A percentile compares a stretch with the other conserved stretches of the same genome.
phyloP scores from a whole-genome alignment of 2,329 filamentous ascomycete genomes.

The Trichoderma asperellum region DNA sequence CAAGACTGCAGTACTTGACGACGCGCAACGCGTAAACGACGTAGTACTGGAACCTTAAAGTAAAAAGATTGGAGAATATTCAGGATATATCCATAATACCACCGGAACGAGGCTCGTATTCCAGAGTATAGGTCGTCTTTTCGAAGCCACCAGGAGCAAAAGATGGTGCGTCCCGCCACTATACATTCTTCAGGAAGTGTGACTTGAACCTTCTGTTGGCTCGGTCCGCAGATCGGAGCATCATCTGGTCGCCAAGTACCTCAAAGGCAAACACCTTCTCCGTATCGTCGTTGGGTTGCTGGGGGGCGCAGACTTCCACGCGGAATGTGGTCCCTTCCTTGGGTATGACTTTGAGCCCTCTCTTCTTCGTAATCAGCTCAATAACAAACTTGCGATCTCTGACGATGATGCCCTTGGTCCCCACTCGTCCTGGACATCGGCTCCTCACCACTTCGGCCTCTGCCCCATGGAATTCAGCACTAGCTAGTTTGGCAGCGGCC shows the following conservation, averaged over 20 bases:
- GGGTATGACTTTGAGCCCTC: conserved; percentile 77
- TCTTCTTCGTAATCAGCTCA: conserved; percentile 74
- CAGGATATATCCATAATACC: not conserved
- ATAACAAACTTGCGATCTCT: conserved; percentile 86
- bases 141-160: not conserved
- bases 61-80: not conserved
- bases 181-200: conserved; percentile 77
- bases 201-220: conserved; percentile 91
- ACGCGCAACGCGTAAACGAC: not conserved
- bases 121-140: not conserved
- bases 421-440: conserved; percentile 78
- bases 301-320: conserved; percentile 63
- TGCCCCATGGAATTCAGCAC: conserved; percentile 90
- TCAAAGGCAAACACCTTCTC: conserved; percentile 69
- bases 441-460: conserved; percentile 81
- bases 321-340: conserved; percentile 90
- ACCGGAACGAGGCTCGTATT: not conserved
- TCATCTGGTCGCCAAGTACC: conserved; percentile 84
- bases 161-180: not conserved
- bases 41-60: not conserved
- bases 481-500: conserved; percentile 75
- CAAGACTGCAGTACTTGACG: not conserved
- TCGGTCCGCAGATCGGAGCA: conserved; percentile 78
- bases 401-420: conserved; percentile 82
- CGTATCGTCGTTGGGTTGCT: conserved; percentile 28